Evolutionary conservation across 495 filamentous ascomycete genomes (phyloP), one percentile per base, ranked within the genome.

Genomic region (Pseudotulostoma volvatum): DNA sequence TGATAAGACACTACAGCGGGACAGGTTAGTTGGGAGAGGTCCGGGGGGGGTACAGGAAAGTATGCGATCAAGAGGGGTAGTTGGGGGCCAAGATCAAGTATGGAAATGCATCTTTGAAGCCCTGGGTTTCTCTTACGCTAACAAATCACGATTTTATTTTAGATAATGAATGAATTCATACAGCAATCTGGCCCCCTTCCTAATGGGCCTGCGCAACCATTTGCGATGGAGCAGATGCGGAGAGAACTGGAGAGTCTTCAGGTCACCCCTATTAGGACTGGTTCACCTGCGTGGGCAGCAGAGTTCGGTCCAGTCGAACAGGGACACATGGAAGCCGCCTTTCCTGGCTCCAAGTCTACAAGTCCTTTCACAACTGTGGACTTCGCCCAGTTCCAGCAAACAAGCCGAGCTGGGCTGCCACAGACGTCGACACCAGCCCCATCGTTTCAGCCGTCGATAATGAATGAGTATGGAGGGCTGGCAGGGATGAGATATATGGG

Each of bases 151-250:
- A 46, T 34, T 31, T 34, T 38, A 19, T 18, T 13, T 44, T 49
- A 92, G 81, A 85, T 87, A 77, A 82, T 95, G 77, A 81, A 93
- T 51, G 77, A 85, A 28, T 97, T 93, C 60, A 66, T 93, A 51
- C 79, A 85, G 55, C 76, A 87, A 56, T 66, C 69, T 25, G 67
- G 60, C 18, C 71, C 75, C 46, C 40, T 78, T 23, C 64, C 73
- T 14, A 68, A 67, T 36, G 64, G 56, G 20, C 44, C 51, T 21
- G 56, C 61, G 19, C 67, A 64, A 47, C 72, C 66, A 41, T 81
- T 84, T 48, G 72, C 72, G 9, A 79, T 84, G 70, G 78, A 81
- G 42, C 72, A 77, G 28, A 70, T 82, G 65, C 63, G 78, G 48
- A 59, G 67, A 58, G 73, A 77, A 53, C 54, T 81, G 54, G 68